These are phyloP conservation scores for Solanum raphanifolium DNA, from an alignment of 257 asterid species.

Conservation along the genomic window DNA sequence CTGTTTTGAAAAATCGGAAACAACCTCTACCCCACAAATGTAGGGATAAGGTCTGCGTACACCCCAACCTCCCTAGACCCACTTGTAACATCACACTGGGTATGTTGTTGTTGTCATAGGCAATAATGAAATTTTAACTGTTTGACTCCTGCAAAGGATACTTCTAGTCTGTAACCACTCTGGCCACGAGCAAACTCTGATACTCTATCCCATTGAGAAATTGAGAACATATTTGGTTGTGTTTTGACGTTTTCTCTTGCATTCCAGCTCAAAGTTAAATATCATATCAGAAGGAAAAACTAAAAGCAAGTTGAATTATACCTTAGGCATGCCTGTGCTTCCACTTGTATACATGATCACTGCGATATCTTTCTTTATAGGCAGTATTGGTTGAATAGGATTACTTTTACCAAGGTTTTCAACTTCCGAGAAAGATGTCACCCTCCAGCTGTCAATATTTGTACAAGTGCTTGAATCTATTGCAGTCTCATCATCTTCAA, in stretches of 20 bases:
- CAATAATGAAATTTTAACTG: neutral
- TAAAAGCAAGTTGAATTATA: conserved; percentile 9
- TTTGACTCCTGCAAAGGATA: neutral
- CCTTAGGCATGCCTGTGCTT: conserved; percentile 95
- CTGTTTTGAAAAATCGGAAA: too few relatives aligned
- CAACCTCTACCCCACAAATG: neutral
- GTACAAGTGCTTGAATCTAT: conserved; percentile 20
- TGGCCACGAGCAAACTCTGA: too few relatives aligned
- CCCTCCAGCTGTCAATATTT: conserved; percentile 33
- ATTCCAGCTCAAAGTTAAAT: neutral
- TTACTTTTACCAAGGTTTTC: conserved; percentile 56
- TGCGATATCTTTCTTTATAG: conserved; percentile 71
- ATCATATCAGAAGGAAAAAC: neutral
- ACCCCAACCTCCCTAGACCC: neutral
- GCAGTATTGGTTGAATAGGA: conserved; percentile 45
- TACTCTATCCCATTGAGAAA: too few relatives aligned
- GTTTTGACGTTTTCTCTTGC: neutral
- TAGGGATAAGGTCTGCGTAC: neutral
- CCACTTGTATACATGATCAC: conserved; percentile 96
- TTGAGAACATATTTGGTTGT: too few relatives aligned
- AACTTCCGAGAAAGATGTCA: conserved; percentile 56
- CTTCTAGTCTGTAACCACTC: too few relatives aligned
- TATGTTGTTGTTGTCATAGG: neutral
- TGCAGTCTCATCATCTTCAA: conserved; percentile 51
- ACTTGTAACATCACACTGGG: neutral